A percentile compares a stretch with the other conserved stretches of the same genome.
phyloP scores from a whole-genome alignment of 805 yeast genomes.

The Cyberlindnera japonica region DNA sequence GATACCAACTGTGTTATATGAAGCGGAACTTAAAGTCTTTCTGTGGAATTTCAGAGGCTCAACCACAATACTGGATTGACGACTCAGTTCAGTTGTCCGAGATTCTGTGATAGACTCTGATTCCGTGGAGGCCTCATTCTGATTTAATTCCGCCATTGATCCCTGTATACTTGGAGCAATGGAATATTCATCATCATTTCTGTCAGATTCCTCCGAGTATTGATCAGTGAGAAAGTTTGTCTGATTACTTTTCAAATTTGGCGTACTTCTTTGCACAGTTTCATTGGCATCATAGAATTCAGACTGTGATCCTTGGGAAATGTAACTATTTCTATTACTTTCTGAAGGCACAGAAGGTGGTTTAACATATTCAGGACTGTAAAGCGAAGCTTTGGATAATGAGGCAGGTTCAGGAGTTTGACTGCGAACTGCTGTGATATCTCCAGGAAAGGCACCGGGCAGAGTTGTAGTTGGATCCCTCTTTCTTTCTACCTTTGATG shows the following conservation, averaged over 20 bases:
- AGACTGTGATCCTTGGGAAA: conserved; percentile 8
- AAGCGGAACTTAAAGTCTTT: conserved; percentile 19
- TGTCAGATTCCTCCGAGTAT: background rate
- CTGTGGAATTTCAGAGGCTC: conserved; percentile 25
- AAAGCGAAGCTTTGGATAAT: conserved; percentile 2
- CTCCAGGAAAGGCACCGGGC: background rate
- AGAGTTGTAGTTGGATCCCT: background rate
- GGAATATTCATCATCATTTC: background rate
- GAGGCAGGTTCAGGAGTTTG: conserved; percentile 1
- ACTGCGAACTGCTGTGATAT: background rate
- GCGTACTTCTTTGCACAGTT: conserved; percentile 3
- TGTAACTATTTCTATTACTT: conserved; percentile 7
- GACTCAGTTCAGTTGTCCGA: conserved; percentile 7
- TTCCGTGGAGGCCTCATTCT: background rate
- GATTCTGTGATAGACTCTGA: conserved; percentile 7
- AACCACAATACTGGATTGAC: conserved; percentile 15
- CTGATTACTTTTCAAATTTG: background rate
- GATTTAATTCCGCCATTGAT: background rate
- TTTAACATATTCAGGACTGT: conserved; percentile 5
- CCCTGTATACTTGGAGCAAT: background rate
- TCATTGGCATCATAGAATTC: conserved; percentile 20
- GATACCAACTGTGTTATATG: conserved; percentile 7
- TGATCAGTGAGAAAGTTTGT: background rate
- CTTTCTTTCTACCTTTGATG: too few relatives aligned
- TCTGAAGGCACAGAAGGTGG: background rate